These are phyloP conservation scores for Aureobasidium zeae DNA, from an alignment of 2,329 filamentous ascomycete genomes.

Conservation along the genomic window DNA sequence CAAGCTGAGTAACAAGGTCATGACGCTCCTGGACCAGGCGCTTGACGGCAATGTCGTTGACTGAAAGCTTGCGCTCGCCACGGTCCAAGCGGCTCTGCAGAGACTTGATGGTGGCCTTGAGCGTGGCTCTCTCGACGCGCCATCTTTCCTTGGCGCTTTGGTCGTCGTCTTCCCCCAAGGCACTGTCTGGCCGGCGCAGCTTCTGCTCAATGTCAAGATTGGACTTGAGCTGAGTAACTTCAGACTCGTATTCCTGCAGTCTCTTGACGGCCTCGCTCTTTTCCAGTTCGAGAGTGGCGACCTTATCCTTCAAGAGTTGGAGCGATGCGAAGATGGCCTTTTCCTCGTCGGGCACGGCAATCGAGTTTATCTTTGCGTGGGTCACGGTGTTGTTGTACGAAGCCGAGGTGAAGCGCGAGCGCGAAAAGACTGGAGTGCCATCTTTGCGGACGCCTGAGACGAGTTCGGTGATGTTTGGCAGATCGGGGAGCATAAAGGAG, in stretches of 20 bases:
- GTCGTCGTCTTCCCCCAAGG: constrained; percentile 41
- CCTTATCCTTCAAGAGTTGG: constrained; percentile 48
- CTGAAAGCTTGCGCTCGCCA: constrained; percentile 51
- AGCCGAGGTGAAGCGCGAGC: constrained; percentile 48
- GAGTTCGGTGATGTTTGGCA: constrained; percentile 53
- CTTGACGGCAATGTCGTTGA: constrained; percentile 55
- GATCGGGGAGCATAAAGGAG: constrained; percentile 53
- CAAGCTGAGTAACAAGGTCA: constrained; percentile 53
- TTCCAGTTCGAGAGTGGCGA: constrained; percentile 47
- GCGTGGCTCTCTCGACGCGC: constrained; percentile 40
- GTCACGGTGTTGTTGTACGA: constrained; percentile 26
- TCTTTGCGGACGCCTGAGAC: constrained; percentile 50
- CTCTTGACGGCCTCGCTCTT: constrained; percentile 46
- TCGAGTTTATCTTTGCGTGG: constrained; percentile 43
- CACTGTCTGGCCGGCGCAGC: constrained; percentile 38
- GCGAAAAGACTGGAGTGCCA: constrained; percentile 48
- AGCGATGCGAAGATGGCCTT: constrained; percentile 54
- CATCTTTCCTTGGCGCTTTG: constrained; percentile 30
- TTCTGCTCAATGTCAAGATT: constrained; percentile 37
- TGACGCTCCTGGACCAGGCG: constrained; percentile 56
- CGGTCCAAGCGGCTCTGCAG: constrained; percentile 54
- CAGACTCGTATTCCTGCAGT: constrained; percentile 50
- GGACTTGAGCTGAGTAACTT: constrained; percentile 44
- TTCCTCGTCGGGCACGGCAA: constrained; percentile 52
- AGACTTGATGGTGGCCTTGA: constrained; percentile 51